Base-by-base conservation (phyloP, 202 grass and related monocot genomes). In the Setaria viridis region DNA sequence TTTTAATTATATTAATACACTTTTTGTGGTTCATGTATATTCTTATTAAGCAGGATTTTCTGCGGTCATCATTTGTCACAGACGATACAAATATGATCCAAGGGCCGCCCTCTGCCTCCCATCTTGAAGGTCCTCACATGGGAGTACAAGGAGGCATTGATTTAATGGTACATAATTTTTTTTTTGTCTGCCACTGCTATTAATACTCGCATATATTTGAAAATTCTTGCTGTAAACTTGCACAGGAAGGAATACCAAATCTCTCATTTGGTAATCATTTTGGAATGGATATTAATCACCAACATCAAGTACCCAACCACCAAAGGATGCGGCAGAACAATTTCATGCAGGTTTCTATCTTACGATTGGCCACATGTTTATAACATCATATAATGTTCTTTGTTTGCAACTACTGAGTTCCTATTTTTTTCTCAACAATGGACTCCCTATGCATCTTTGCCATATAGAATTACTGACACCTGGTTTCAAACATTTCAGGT, bases 201-300 rank as follows among this genome's bases (percentile, higher is more conserved):
- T 70, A 67, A 64, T 67, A 76, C 81, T 57, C 76, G 20, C 53
- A 67, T 53, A 19, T 62, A 74, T 86, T 43, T 70, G 53, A 86
- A 50, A 62, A 39, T 29, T 92, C 46, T 54, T 47, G 63, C 59
- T 87, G 30, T 25, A 25, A 86, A 83, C 70, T 79, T 80, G 78
- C 59, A 82, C 87, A 99, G 97, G 97, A 95, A 90, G 93, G 78
- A 63, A 91, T 99, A 72, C 88, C 94, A 87, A 94, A 96, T 86
- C 83, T 99, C 9, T 91, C 93, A 85, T 95, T 95, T 88, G 87
- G 92, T 76, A 82, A 70, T 85, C 90, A 91, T 85, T 99, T 92
- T 85, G 87, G 88, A 70, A 85, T 96, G 85, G 91, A 94, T 87
- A 67, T 85, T 56, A 94, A 94, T 91, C 90, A 93, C 64, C 93